Base-by-base conservation (phyloP, 768 basidiomycete genomes). In the Roridomyces roridus region DNA sequence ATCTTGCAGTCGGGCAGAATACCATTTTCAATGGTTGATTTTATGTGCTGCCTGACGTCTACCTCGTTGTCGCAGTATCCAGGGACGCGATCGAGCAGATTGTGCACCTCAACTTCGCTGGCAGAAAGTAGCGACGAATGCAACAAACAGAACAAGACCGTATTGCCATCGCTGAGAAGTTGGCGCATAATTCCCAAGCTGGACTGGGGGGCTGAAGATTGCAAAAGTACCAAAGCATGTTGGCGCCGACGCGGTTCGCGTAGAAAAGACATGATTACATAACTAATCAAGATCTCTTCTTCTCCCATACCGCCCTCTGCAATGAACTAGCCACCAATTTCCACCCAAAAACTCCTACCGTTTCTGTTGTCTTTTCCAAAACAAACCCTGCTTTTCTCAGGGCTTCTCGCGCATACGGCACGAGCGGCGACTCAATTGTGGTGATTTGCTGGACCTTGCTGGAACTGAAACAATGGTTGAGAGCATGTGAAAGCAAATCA, bases 401-500 rank as follows among this genome's bases (percentile, higher is more conserved):
- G 28, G 80, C 72, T 9, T 72, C 57, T n/a, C 77, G 69, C 34
- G 78, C 70, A 60, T 88, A 88, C 1, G 70, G 68, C n/a, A 76
- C 70, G 5, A 91, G 75, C 5, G 84, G 77, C 2, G 81, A 83
- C 25, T 82, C 80, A 0, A 67, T 46, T 1, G 78, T 77, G 52
- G 77, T 74, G 51, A 91, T 76, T 24, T 68, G 69, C 58, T 80
- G 58, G 5, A 59, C 67, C 51, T 89, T 70, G 17, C 66, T 70
- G 10, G 67, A 45, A 12, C 74, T 67, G 67, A 93, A 91, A n/a
- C 85, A 82, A 51, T 81, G 77, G 28, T 75, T 68, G 23, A 86
- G 67, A 0, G 87, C 88, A 65, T 84, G 77, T n/a, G 75, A 66
- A 8, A 93, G 73, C 25, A 93, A 68, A 66, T 92, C 91, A 17